Evolutionary conservation across 78 protist genomes (phyloP).

Genomic region (Salpingoeca rosetta): DNA sequence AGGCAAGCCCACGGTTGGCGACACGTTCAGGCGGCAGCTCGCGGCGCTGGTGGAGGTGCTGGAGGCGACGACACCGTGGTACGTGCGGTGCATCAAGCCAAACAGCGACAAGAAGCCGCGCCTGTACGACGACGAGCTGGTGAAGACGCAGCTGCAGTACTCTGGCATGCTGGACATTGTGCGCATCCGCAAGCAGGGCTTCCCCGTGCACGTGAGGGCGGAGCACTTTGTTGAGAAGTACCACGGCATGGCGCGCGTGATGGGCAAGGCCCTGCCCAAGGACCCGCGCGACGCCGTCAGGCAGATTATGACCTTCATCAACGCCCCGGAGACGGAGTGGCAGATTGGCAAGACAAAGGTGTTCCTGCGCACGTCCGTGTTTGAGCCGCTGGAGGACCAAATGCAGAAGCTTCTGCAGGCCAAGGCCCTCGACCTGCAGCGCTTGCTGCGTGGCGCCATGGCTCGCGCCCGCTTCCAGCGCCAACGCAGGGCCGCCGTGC

Average conservation of each 20-base stretch:
- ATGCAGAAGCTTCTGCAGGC: background rate
- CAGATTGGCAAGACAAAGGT: constrained; percentile 20
- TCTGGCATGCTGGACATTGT: constrained; percentile 74
- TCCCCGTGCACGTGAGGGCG: constrained; percentile 21
- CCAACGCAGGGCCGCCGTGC: background rate
- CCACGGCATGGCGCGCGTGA: background rate
- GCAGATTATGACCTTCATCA: background rate
- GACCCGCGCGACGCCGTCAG: background rate
- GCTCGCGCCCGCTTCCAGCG: background rate
- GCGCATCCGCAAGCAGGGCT: constrained; percentile 61
- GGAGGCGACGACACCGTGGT: constrained; percentile 39
- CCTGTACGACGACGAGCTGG: constrained; percentile 13
- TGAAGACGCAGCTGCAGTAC: constrained; percentile 51
- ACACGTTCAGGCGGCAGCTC: constrained; percentile 6
- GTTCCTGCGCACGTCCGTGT: background rate
- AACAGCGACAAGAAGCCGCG: constrained; percentile 39
- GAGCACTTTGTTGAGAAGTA: background rate
- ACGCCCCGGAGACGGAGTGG: background rate
- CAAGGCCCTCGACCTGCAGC: background rate
- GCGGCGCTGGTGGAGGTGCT: constrained; percentile 28
- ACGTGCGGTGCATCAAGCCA: constrained; percentile 71
- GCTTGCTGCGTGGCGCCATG: background rate
- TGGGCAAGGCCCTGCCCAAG: background rate
- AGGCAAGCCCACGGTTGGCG: constrained; percentile 8
- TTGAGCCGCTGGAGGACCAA: constrained; percentile 2